Conservation (phyloP, 768 basidiomycete species). For the Cystofilobasidium bisporidii region DNA sequence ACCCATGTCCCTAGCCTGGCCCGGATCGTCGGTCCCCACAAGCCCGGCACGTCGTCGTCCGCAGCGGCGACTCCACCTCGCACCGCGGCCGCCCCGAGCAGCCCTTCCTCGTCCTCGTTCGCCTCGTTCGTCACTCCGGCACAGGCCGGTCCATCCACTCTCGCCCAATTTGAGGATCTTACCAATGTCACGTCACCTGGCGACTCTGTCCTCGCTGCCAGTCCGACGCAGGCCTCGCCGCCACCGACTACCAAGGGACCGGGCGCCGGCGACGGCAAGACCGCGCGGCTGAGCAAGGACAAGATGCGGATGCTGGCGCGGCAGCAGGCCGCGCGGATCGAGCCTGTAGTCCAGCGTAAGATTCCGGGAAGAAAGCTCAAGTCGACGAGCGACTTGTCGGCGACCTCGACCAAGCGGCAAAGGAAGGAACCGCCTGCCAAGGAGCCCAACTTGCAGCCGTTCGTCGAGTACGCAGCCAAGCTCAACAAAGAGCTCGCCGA, state of each 20-base stretch:
- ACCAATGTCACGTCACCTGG: not conserved
- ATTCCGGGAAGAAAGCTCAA: too few relatives aligned
- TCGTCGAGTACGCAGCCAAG: not conserved
- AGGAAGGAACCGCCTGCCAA: not conserved
- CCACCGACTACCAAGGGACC: not conserved
- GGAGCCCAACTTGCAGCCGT: not conserved
- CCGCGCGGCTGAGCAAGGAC: too few relatives aligned
- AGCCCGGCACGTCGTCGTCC: too few relatives aligned
- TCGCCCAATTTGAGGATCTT: not conserved
- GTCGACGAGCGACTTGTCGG: too few relatives aligned
- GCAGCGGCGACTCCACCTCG: too few relatives aligned
- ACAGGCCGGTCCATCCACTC: not conserved
- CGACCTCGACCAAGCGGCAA: too few relatives aligned
- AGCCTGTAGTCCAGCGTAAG: too few relatives aligned
- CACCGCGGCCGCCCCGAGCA: too few relatives aligned
- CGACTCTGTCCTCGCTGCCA: not conserved
- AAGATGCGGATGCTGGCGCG: too few relatives aligned
- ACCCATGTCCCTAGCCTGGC: too few relatives aligned
- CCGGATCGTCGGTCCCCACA: too few relatives aligned
- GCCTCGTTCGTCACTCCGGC: not conserved
- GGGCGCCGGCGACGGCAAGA: not conserved
- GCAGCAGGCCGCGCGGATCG: too few relatives aligned
- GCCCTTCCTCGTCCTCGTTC: not conserved
- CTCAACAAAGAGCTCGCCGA: not conserved
- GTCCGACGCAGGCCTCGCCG: not conserved